These are phyloP conservation scores for Monosporascus sp. DNA, from an alignment of 2,329 filamentous ascomycete species.

Conservation along the genomic window DNA sequence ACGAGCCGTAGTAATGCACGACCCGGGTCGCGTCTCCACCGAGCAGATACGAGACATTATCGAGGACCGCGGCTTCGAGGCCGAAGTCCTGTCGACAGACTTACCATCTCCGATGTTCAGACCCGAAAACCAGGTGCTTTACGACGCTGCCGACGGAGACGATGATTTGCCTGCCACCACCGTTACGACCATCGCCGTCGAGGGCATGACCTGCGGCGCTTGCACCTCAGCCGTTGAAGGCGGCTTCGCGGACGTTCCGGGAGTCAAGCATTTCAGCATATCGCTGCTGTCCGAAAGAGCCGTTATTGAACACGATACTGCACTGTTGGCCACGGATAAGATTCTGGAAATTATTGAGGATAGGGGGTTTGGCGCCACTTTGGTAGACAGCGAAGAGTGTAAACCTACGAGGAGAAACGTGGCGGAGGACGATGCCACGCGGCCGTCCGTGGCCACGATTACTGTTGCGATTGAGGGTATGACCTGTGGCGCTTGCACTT, in stretches of 20 bases:
- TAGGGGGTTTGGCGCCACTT: constrained; percentile 72
- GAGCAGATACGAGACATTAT: constrained; percentile 79
- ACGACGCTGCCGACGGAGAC: constrained; percentile 30
- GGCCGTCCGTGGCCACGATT: constrained; percentile 56
- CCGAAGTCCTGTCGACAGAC: constrained; percentile 79
- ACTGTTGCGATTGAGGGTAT: constrained; percentile 91
- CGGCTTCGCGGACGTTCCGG: constrained; percentile 68
- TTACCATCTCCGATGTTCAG: constrained; percentile 50
- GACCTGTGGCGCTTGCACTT: constrained; percentile 96
- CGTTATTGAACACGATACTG: constrained; percentile 73
- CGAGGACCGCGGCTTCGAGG: constrained; percentile 88
- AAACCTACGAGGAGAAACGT: constrained; percentile 29
- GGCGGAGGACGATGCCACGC: constrained; percentile 21
- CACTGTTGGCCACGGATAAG: constrained; percentile 43
- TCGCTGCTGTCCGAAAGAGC: constrained; percentile 79
- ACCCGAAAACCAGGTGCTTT: constrained; percentile 22
- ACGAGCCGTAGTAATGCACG: constrained; percentile 88
- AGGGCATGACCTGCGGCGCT: constrained; percentile 88
- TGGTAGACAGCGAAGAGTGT: constrained; percentile 64
- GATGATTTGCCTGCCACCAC: constrained; percentile 32
- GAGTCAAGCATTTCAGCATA: constrained; percentile 72
- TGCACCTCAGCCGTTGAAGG: constrained; percentile 83
- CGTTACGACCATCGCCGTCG: constrained; percentile 72
- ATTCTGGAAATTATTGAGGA: constrained; percentile 60
- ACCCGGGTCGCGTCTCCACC: constrained; percentile 66